These are phyloP conservation scores for Strobilomyces confusus DNA, from an alignment of 768 basidiomycete species.

Conservation along the genomic window DNA sequence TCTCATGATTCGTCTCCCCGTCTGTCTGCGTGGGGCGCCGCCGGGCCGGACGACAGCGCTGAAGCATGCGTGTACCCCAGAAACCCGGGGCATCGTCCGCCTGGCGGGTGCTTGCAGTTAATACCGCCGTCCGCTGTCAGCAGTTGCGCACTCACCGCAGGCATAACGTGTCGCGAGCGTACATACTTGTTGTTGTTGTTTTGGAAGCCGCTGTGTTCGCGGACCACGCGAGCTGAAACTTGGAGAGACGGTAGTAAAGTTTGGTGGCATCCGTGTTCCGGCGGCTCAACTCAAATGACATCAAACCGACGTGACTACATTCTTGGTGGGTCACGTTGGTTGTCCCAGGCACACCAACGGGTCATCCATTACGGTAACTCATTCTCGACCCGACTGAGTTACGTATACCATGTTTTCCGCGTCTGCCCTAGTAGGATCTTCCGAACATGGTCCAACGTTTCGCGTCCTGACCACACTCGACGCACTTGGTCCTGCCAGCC, in stretches of 20 bases:
- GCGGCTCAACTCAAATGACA: neutral
- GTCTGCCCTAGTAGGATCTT: constrained; percentile 38
- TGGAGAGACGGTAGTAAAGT: neutral
- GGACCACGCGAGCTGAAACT: neutral
- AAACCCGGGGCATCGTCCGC: neutral
- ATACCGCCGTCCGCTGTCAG: neutral
- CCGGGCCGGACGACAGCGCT: no score
- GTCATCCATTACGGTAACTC: no score
- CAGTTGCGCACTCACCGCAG: neutral
- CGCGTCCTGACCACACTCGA: constrained; percentile 81
- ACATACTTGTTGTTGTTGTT: no score
- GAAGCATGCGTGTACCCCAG: neutral
- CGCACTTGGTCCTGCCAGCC: constrained; percentile 83
- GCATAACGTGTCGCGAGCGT: neutral
- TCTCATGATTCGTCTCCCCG: no score
- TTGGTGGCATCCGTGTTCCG: neutral
- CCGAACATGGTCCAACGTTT: constrained; percentile 99
- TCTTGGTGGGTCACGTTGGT: neutral
- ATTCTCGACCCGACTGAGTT: no score
- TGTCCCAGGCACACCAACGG: neutral
- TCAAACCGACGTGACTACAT: neutral
- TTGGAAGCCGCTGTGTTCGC: neutral
- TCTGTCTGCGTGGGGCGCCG: no score
- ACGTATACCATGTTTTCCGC: neutral
- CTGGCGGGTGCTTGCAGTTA: neutral